phyloP scores from a whole-genome alignment of 768 basidiomycete genomes.

The Tylopilus plumbeoviolaceoides region DNA sequence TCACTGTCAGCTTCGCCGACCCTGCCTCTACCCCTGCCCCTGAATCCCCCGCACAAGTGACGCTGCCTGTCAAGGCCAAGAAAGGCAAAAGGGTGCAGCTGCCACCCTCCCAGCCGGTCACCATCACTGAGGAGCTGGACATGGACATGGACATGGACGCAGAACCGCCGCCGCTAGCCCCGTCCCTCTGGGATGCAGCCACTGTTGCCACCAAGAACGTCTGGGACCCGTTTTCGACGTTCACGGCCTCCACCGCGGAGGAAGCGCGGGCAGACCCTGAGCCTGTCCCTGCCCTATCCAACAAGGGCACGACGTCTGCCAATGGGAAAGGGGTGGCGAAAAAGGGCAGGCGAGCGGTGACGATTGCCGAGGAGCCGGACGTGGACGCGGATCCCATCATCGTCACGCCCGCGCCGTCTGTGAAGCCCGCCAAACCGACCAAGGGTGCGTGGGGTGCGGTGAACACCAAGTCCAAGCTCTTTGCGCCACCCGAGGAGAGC shows the following conservation, averaged over 20 bases:
- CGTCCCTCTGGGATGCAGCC: conserved; percentile 19
- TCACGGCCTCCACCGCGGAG: background rate
- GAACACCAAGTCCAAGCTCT: conserved; percentile 20
- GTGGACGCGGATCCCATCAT: conserved; percentile 25
- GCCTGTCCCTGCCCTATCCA: background rate
- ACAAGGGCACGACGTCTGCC: background rate
- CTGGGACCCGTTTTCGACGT: conserved; percentile 7
- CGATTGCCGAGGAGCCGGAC: conserved; percentile 24
- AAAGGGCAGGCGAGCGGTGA: conserved; percentile 26
- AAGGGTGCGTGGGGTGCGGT: conserved; percentile 21
- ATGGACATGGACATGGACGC: conserved; percentile 13
- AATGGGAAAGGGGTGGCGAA: conserved; percentile 18
- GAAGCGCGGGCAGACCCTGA: conserved; percentile 7
- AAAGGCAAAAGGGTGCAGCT: conserved; percentile 25
- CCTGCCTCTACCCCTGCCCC: background rate
- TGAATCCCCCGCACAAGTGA: conserved; percentile 9
- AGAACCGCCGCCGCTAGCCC: conserved; percentile 17
- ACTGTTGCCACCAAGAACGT: conserved; percentile 10
- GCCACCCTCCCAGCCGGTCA: conserved; percentile 12
- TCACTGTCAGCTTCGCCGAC: conserved; percentile 26
- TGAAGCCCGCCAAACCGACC: conserved; percentile 3
- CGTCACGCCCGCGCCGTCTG: conserved; percentile 9
- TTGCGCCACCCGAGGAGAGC: conserved; percentile 8
- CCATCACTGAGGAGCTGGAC: conserved; percentile 16
- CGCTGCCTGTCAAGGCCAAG: conserved; percentile 17